A percentile compares a stretch with the other conserved stretches of the same genome.
Evolutionary conservation across 352 stramenopile genomes (phyloP).

Genomic region (Phytophthora lateralis): DNA sequence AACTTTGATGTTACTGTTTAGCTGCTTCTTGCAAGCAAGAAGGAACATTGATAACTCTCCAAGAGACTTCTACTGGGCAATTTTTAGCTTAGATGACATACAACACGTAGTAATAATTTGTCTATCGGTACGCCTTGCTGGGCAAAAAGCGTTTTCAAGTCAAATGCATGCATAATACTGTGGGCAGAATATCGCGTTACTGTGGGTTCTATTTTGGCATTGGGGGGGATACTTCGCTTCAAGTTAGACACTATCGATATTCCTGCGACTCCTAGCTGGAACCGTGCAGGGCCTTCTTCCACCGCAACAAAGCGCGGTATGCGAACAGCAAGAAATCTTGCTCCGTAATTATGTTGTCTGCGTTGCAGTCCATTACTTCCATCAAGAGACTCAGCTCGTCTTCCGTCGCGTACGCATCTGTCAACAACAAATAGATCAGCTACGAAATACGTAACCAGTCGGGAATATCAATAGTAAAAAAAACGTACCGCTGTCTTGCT

Average conservation of each 20-base stretch:
- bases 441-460: not conserved
- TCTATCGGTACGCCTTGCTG: no score
- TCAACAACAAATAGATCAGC: slow-evolving; percentile 11
- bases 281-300: slow-evolving; percentile 55
- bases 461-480: not conserved
- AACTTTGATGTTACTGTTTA: no score
- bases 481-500: slow-evolving; percentile 78
- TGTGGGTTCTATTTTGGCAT: slow-evolving; percentile 33
- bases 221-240: slow-evolving; percentile 20
- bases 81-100: no score
- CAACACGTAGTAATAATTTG: no score
- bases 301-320: slow-evolving; percentile 69
- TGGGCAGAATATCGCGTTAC: slow-evolving; percentile 9
- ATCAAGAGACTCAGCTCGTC: slow-evolving; percentile 81
- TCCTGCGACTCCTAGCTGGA: slow-evolving; percentile 23
- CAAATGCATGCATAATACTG: not conserved
- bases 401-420: slow-evolving; percentile 85
- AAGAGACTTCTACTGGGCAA: no score
- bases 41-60: no score
- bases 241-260: slow-evolving; percentile 7
- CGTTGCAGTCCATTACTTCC: slow-evolving; percentile 81
- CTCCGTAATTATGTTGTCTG: slow-evolving; percentile 74
- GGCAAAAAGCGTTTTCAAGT: no score
- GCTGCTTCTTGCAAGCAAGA: no score
- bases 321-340: slow-evolving; percentile 87